Percentiles rank a stretch among this genome's conserved stretches.
phyloP scores from a whole-genome alignment of 441 rosid genomes.

The Melastoma candidum region DNA sequence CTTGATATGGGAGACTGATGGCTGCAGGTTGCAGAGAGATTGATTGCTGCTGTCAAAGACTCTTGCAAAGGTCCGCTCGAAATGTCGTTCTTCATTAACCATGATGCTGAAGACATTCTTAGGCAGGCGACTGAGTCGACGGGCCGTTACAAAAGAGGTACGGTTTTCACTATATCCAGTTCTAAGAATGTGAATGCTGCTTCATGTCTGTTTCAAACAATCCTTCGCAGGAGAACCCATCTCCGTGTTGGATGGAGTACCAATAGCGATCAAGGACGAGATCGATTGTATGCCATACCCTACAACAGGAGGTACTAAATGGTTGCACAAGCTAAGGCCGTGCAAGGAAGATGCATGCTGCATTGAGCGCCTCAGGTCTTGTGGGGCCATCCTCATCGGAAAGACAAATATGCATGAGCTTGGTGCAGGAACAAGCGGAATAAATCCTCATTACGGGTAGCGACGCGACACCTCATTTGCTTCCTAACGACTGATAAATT shows the following conservation, averaged over 20 bases:
- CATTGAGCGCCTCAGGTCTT: slow-evolving; percentile 40
- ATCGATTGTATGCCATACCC: slow-evolving; percentile 73
- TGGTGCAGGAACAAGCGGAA: slow-evolving; percentile 74
- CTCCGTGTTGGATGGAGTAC: slow-evolving; percentile 64
- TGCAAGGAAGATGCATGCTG: slow-evolving; percentile 53
- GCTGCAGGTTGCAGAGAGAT: slow-evolving; percentile 44
- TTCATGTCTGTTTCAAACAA: neutral
- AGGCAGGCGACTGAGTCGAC: slow-evolving; percentile 54
- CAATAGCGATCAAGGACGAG: slow-evolving; percentile 67
- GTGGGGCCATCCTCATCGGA: slow-evolving; percentile 67
- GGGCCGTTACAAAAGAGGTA: slow-evolving; percentile 46
- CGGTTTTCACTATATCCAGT: neutral
- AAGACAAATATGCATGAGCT: slow-evolving; percentile 84
- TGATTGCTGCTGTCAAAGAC: slow-evolving; percentile 38
- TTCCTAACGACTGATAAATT: too few relatives aligned
- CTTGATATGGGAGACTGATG: neutral
- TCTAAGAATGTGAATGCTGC: neutral
- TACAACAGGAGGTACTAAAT: slow-evolving; percentile 72
- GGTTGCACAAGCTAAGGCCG: slow-evolving; percentile 51
- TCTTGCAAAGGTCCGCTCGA: slow-evolving; percentile 27
- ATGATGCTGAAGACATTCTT: slow-evolving; percentile 34
- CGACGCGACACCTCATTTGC: neutral
- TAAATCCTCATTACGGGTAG: slow-evolving; percentile 74
- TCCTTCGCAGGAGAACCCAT: slow-evolving; percentile 42
- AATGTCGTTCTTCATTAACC: slow-evolving; percentile 59